Evolutionary conservation across 805 yeast species (phyloP).

Genomic region (Candida insectorum): DNA sequence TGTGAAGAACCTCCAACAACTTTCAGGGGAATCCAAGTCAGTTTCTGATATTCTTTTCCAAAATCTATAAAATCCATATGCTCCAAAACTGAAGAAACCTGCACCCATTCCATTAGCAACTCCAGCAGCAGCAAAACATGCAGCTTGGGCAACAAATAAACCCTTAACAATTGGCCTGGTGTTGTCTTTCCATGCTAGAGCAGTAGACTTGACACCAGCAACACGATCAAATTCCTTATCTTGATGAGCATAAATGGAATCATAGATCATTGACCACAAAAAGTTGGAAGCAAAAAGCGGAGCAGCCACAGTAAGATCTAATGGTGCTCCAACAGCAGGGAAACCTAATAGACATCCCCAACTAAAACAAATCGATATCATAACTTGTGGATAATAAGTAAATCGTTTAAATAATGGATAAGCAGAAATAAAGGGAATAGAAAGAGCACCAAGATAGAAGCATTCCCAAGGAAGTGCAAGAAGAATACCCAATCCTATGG

Average conservation of each 20-base stretch:
- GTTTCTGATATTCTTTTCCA: constrained; percentile 67
- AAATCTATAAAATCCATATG: constrained; percentile 66
- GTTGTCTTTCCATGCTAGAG: constrained; percentile 86
- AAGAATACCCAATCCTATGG: constrained; percentile 69
- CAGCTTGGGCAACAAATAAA: constrained; percentile 65
- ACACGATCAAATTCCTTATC: constrained; percentile 83
- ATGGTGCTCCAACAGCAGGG: constrained; percentile 87
- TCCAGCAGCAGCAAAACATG: constrained; percentile 65
- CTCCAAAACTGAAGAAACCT: constrained; percentile 67
- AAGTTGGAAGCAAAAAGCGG: constrained; percentile 76
- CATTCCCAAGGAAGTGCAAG: constrained; percentile 75
- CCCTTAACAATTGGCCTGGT: constrained; percentile 68
- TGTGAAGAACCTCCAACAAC: constrained; percentile 80
- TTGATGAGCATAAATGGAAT: constrained; percentile 96
- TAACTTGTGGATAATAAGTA: constrained; percentile 92
- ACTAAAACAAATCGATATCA: constrained; percentile 75
- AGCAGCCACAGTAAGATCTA: constrained; percentile 71
- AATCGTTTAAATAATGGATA: constrained; percentile 93
- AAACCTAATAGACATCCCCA: constrained; percentile 96
- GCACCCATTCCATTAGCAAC: constrained; percentile 79
- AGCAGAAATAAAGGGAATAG: constrained; percentile 74
- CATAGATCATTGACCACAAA: constrained; percentile 94
- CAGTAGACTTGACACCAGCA: constrained; percentile 95
- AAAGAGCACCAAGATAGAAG: constrained; percentile 76
- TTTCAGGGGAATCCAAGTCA: constrained; percentile 70